Evolutionary conservation across 192 early-diverging fungal species (phyloP).

Genomic region (Backusella luteola): DNA sequence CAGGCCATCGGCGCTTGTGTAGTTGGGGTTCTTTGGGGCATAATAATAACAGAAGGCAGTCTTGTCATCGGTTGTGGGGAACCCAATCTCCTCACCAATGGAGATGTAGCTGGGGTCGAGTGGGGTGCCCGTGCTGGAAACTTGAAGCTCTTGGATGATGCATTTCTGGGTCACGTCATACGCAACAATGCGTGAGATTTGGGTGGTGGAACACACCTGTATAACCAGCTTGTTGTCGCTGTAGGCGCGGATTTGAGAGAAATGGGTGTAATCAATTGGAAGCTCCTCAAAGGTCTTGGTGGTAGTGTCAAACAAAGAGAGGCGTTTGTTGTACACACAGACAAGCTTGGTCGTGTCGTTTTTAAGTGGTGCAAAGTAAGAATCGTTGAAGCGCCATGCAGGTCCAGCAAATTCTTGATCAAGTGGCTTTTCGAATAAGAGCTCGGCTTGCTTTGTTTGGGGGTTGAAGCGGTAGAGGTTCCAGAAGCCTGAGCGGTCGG

Average conservation of each 20-base stretch:
- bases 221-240: slow-evolving; percentile 2
- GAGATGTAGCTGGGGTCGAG: slow-evolving; percentile 52
- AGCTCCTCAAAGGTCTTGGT: slow-evolving; percentile 25
- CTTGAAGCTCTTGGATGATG: background rate
- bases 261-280: slow-evolving; percentile 1
- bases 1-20: slow-evolving; percentile 43
- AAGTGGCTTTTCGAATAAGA: slow-evolving; percentile 47
- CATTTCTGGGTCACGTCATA: slow-evolving; percentile 9
- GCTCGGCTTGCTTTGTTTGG: slow-evolving; percentile 15
- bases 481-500: slow-evolving; percentile 73
- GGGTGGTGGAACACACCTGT: slow-evolving; percentile 9
- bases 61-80: slow-evolving; percentile 52
- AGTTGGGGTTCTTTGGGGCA: slow-evolving; percentile 61
- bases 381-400: slow-evolving; percentile 45
- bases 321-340: slow-evolving; percentile 26
- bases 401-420: slow-evolving; percentile 65
- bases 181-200: slow-evolving; percentile 5
- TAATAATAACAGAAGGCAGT: slow-evolving; percentile 60
- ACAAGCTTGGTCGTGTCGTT: slow-evolving; percentile 39
- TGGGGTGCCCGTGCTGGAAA: background rate
- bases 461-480: slow-evolving; percentile 56
- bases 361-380: slow-evolving; percentile 1
- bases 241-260: slow-evolving; percentile 15
- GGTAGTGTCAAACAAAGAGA: slow-evolving; percentile 24
- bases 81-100: slow-evolving; percentile 57